Base-by-base conservation (phyloP, 805 yeast genomes). In the Candida vaughaniae region DNA sequence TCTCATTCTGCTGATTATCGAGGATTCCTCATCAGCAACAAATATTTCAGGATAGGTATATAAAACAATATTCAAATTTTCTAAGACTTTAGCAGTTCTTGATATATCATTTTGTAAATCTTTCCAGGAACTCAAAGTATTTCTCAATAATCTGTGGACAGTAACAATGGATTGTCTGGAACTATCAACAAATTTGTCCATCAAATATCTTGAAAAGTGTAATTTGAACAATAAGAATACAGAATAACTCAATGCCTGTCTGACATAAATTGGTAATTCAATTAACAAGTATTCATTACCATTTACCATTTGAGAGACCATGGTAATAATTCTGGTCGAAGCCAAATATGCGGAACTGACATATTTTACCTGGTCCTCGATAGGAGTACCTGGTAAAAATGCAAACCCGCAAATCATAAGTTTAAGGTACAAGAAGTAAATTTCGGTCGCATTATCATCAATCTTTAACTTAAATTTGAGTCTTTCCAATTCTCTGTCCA, bases 131-230 rank as follows among this genome's bases (percentile, higher is more conserved):
- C 93, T 82, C 25, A 88, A 68, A 60, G 91, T 89, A 54, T 90
- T 90, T 60, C 96, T 73, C 56, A 79, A 86, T 30, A 89, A 64
- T 55, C 96, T 71, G 59, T 90, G 96, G 2, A 88, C 95, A 0
- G 96, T 90, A 10, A 90, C 96, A 50, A 90, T 85, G 3, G 95
- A 85, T 59, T 90, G 96, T 47, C 97, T 74, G 1, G 96, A 90
- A 20, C 95, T 83, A 51, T 88, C 95, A 28, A 87, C 78, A 53
- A 82, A 86, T 55, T 78, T 82, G 49, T 82, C 84, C 31, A 83
- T 58, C 33, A 88, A 66, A 41, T 80, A 71, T 3, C 95, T 85
- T 0, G 95, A 82, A 39, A 87, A 64, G 51, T 88, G 95, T 28
- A 90, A 68, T 47, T 90, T 78, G 69, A 90, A 90, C 18, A 90